Evolutionary conservation across 23 red algal species (phyloP).

Genomic region (Gracilaria vermiculophylla): DNA sequence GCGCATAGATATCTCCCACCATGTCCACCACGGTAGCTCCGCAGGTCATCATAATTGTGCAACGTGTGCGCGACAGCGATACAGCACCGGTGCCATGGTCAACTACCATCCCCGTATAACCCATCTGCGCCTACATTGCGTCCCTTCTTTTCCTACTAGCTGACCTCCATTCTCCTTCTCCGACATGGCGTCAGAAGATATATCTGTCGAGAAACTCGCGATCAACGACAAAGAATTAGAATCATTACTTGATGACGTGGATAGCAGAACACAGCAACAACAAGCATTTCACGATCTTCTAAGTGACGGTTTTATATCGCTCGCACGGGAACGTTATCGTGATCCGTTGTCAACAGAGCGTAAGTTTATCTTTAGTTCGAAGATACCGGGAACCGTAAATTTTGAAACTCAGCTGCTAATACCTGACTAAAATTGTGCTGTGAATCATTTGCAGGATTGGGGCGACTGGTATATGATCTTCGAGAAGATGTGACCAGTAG

Average conservation of each 20-base stretch:
- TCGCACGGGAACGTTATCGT: conserved; percentile 58
- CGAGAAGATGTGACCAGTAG: conserved; percentile 9
- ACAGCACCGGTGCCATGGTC: too few species aligned
- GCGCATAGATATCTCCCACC: too few species aligned
- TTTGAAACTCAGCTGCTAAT: background rate
- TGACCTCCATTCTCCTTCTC: too few species aligned
- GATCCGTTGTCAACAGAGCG: conserved; percentile 43
- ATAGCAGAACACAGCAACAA: conserved; percentile 41
- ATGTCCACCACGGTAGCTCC: too few species aligned
- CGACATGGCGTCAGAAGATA: background rate
- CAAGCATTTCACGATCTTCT: conserved; percentile 38
- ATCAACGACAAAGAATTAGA: conserved; percentile 16
- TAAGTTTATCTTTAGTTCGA: background rate
- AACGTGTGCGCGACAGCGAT: too few species aligned
- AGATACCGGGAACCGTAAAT: background rate
- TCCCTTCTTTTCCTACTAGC: too few species aligned
- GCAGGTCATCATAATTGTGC: too few species aligned
- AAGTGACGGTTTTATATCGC: conserved; percentile 32
- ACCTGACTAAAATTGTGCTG: background rate
- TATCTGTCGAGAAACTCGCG: background rate
- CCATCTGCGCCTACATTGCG: background rate
- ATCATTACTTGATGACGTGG: conserved; percentile 35
- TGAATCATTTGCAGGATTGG: background rate
- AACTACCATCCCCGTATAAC: too few species aligned
- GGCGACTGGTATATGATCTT: conserved; percentile 36